Conservation (phyloP, 2,329 filamentous ascomycete genomes). For the Penicillium sp. region DNA sequence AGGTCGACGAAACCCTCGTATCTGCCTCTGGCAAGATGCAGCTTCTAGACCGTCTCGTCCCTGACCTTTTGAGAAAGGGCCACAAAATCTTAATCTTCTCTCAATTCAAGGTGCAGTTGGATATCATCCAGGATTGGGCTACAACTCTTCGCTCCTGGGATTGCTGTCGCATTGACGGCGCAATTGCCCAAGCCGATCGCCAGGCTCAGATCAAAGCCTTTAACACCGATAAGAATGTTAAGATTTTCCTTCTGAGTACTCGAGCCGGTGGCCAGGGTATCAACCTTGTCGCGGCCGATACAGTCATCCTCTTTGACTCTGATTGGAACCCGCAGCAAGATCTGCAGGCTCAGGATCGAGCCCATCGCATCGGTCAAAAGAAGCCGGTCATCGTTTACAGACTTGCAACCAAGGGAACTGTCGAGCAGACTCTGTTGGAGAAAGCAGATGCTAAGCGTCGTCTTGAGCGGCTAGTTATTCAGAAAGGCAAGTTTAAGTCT, state of each 20-base stretch:
- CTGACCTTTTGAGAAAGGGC: slow-evolving; percentile 67
- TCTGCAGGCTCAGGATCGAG: slow-evolving; percentile 91
- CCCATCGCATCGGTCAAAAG: slow-evolving; percentile 91
- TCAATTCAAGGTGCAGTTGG: slow-evolving; percentile 92
- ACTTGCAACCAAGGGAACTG: slow-evolving; percentile 87
- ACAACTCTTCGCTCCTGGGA: slow-evolving; percentile 17
- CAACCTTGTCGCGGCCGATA: slow-evolving; percentile 88
- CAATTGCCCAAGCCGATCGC: slow-evolving; percentile 72
- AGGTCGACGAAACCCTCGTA: slow-evolving; percentile 77
- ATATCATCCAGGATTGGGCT: slow-evolving; percentile 87
- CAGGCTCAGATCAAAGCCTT: slow-evolving; percentile 72
- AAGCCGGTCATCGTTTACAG: slow-evolving; percentile 90
- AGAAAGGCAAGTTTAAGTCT: slow-evolving; percentile 80
- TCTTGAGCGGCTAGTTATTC: slow-evolving; percentile 91
- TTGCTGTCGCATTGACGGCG: slow-evolving; percentile 69
- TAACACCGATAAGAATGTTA: slow-evolving; percentile 65
- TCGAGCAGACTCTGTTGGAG: slow-evolving; percentile 83
- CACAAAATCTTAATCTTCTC: slow-evolving; percentile 97
- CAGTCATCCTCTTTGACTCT: slow-evolving; percentile 85
- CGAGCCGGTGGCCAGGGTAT: slow-evolving; percentile 93
- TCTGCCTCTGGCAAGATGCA: slow-evolving; percentile 95
- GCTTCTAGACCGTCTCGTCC: slow-evolving; percentile 82
- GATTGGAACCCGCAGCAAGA: slow-evolving; percentile 98
- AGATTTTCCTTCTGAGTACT: slow-evolving; percentile 85
- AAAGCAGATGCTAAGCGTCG: slow-evolving; percentile 89